phyloP scores from a whole-genome alignment of 2,329 filamentous ascomycete genomes.

The Geosmithia morbida region DNA sequence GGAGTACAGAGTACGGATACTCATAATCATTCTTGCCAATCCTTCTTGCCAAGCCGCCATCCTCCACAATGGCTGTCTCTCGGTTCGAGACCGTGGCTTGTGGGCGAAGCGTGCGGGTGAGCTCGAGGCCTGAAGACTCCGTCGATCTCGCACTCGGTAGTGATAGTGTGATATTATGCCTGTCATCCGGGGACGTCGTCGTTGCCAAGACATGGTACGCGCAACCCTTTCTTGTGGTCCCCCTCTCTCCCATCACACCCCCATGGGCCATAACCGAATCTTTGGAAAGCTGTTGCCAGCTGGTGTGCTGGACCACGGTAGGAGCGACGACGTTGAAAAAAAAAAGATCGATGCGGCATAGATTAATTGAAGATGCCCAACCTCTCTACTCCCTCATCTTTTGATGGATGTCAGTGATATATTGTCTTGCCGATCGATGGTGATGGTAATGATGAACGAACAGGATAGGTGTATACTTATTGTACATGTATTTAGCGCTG shows the following conservation, averaged over 20 bases:
- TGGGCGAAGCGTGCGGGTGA: background rate
- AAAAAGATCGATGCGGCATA: too few relatives aligned
- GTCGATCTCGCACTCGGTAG: too few relatives aligned
- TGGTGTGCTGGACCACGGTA: too few relatives aligned
- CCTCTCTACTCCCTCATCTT: too few relatives aligned
- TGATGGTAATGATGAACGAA: too few relatives aligned
- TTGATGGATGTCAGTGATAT: too few relatives aligned
- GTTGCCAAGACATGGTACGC: constrained; percentile 1
- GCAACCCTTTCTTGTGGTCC: constrained; percentile 1
- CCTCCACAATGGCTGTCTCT: background rate
- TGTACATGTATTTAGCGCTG: too few relatives aligned
- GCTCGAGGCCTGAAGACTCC: background rate
- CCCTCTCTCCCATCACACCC: background rate
- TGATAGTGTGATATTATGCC: background rate
- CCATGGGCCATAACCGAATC: background rate
- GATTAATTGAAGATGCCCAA: too few relatives aligned
- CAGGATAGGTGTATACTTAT: background rate
- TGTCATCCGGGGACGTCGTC: background rate
- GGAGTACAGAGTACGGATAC: too few relatives aligned
- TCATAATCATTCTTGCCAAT: background rate
- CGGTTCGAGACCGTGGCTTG: background rate
- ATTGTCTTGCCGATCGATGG: too few relatives aligned
- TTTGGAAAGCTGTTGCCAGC: background rate
- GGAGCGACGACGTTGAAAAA: too few relatives aligned
- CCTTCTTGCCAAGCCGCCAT: background rate